phyloP scores from a whole-genome alignment of 2,329 filamentous ascomycete genomes.

The Boeremia exigua region DNA sequence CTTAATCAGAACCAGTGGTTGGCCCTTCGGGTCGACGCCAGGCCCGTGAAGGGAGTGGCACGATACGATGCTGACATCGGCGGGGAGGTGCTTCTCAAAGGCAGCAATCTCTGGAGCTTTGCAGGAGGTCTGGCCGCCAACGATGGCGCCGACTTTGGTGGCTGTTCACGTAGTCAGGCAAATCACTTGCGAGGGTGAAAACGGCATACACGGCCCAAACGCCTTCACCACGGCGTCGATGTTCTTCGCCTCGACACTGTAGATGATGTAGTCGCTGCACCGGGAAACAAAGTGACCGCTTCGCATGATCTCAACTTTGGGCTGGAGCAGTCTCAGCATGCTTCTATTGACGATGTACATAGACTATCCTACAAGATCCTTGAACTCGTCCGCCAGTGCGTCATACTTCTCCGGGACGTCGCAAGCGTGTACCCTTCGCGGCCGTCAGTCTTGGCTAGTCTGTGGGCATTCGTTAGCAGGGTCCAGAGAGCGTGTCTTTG shows the following conservation, averaged over 20 bases:
- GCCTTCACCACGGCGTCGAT: conserved; percentile 86
- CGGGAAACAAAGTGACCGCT: conserved; percentile 97
- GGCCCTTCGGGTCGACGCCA: conserved; percentile 82
- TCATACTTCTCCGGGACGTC: conserved; percentile 91
- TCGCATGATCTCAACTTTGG: conserved; percentile 79
- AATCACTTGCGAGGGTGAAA: conserved; percentile 12
- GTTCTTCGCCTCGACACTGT: conserved; percentile 93
- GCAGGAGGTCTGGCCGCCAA: conserved; percentile 97
- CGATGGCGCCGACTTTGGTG: conserved; percentile 92
- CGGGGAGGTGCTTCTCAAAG: conserved; percentile 86
- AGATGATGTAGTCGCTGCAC: conserved; percentile 97
- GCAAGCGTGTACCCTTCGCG: conserved; percentile 86
- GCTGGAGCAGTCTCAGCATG: conserved; percentile 65
- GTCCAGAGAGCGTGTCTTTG: conserved; percentile 22
- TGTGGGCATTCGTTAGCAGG: conserved; percentile 45
- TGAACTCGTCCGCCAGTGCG: conserved; percentile 79
- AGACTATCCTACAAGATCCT: conserved; percentile 75
- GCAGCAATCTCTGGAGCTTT: conserved; percentile 95
- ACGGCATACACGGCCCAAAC: conserved; percentile 86
- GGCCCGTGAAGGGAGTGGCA: conserved; percentile 97
- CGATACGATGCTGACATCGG: conserved; percentile 90
- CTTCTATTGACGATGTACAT: conserved; percentile 49
- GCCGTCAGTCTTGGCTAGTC: conserved; percentile 30
- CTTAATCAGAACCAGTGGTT: conserved; percentile 92
- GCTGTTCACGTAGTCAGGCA: conserved; percentile 59